Base-by-base conservation (phyloP, 108 stramenopile genomes). In the Skeletonema marinoi region DNA sequence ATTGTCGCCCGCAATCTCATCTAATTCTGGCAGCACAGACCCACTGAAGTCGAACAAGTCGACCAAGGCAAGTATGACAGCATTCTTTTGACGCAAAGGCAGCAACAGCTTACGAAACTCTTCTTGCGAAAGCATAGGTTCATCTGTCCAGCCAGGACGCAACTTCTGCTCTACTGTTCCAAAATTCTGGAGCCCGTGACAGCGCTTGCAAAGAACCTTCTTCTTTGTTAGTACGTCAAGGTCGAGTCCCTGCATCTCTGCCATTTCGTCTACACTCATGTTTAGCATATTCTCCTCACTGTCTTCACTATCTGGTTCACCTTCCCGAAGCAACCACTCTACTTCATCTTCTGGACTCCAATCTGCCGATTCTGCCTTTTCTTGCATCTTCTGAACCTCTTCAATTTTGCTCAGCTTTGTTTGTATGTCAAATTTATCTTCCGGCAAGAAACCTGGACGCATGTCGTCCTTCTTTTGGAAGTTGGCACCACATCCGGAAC, bases 21-120 rank as follows among this genome's bases (percentile, higher is more conserved):
- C 93, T 21, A 96, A 77, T 70, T 94, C 92, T 11, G 92, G 91
- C 13, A 96, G 69, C 3, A 94, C 91, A 48, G 96, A 94, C 56
- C 93, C 96, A 38, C 83, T 86, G 77, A 96, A 96, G 77, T 96
- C 96, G 81, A 96, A 96, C 46, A 96, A 71, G 70, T 96, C 96
- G 7, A 96, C 86, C 13, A 96, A 65, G 29, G 96, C 93, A 76
- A 94, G 77, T 64, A 96, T 87, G 32, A 93, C 92, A 31, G 92
- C 92, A 3, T 85, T 88, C 66, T 90, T 92, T 70, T 91, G 75
- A 9, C 81, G 69, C 30, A 94, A 73, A 51, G 92, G 93, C 44
- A 78, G 41, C 12, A 96, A 77, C 41, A 94, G 69, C 30, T 92
- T 84, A 35, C 90, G 87, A 60, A 96, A 96, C 70, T 90, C 77